These are phyloP conservation scores for Elsinoe necatrix DNA, from an alignment of 2,329 filamentous ascomycete genomes.

Conservation along the genomic window DNA sequence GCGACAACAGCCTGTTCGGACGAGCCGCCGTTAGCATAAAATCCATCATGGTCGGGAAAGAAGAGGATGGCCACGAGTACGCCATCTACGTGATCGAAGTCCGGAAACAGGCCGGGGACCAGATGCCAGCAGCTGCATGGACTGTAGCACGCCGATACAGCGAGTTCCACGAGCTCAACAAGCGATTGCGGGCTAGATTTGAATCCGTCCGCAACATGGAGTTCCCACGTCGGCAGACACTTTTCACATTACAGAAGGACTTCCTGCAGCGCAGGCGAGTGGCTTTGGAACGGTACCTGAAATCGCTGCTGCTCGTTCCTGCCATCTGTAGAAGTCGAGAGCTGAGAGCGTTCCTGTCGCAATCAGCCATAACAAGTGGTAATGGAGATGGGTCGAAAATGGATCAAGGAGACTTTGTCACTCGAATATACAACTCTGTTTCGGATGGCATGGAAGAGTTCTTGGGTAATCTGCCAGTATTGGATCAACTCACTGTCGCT, in stretches of 20 bases:
- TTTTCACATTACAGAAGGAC: conserved; percentile 94
- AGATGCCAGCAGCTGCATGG: conserved; percentile 96
- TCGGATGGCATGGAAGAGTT: conserved; percentile 98
- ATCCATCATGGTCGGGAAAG: conserved; percentile 82
- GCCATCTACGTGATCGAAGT: conserved; percentile 92
- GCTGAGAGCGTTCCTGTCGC: conserved; percentile 83
- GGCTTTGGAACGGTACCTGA: conserved; percentile 76
- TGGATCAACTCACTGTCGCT: conserved; percentile 87
- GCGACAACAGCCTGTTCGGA: conserved; percentile 92
- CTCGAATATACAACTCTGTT: conserved; percentile 90
- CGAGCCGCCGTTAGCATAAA: conserved; percentile 85
- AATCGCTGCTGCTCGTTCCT: conserved; percentile 65
- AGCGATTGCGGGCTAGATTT: conserved; percentile 75
- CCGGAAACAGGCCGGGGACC: conserved; percentile 77
- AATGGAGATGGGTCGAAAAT: conserved; percentile 56
- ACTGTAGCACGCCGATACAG: conserved; percentile 86
- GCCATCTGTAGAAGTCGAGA: conserved; percentile 93
- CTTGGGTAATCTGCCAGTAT: conserved; percentile 85
- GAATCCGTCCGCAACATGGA: conserved; percentile 82
- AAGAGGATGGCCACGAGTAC: conserved; percentile 87
- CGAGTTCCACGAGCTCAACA: conserved; percentile 93
- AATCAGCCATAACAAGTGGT: conserved; percentile 65
- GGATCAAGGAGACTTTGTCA: conserved; percentile 69
- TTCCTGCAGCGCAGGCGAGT: conserved; percentile 82
- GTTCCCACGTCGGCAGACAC: conserved; percentile 82